Evolutionary conservation across 176 grass and related monocot species (phyloP).

Genomic region (Puccinellia tenuiflora): DNA sequence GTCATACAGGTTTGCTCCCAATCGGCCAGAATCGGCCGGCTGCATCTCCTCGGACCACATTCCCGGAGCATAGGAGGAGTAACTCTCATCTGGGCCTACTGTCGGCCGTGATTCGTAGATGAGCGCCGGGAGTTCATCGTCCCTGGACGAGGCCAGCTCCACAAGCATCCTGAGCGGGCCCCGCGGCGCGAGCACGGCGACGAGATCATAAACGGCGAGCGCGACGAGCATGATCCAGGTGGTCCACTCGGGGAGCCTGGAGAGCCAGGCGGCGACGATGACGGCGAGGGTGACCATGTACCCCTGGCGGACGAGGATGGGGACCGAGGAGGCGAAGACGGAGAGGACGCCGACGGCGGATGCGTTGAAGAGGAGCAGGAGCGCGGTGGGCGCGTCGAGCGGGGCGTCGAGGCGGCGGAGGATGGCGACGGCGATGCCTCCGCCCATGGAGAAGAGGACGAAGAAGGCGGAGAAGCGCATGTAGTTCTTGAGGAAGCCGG

Average conservation of each 20-base stretch:
- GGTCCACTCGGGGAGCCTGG: constrained; percentile 86
- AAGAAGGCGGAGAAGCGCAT: constrained; percentile 97
- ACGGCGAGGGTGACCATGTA: constrained; percentile 86
- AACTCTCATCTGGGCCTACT: constrained; percentile 22
- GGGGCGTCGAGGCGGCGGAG: constrained; percentile 57
- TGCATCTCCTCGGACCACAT: constrained; percentile 72
- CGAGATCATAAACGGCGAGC: constrained; percentile 78
- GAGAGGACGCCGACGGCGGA: constrained; percentile 67
- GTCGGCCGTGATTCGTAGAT: constrained; percentile 82
- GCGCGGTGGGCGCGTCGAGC: constrained; percentile 56
- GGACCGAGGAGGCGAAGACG: constrained; percentile 70
- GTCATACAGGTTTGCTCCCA: background rate
- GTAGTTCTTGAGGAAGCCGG: constrained; percentile 90
- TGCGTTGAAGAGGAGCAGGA: constrained; percentile 80
- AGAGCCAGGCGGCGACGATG: constrained; percentile 90
- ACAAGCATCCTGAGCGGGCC: constrained; percentile 92
- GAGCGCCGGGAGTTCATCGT: constrained; percentile 87
- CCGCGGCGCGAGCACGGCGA: constrained; percentile 73
- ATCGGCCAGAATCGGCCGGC: constrained; percentile 1
- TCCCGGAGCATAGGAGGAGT: constrained; percentile 35
- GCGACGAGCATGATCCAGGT: constrained; percentile 92
- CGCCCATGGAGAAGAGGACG: constrained; percentile 92
- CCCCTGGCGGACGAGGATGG: constrained; percentile 80
- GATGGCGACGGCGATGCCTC: constrained; percentile 50
- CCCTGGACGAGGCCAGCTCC: constrained; percentile 80